Conservation (phyloP, 2,329 filamentous ascomycete species). For the Phialophora verrucosa region DNA sequence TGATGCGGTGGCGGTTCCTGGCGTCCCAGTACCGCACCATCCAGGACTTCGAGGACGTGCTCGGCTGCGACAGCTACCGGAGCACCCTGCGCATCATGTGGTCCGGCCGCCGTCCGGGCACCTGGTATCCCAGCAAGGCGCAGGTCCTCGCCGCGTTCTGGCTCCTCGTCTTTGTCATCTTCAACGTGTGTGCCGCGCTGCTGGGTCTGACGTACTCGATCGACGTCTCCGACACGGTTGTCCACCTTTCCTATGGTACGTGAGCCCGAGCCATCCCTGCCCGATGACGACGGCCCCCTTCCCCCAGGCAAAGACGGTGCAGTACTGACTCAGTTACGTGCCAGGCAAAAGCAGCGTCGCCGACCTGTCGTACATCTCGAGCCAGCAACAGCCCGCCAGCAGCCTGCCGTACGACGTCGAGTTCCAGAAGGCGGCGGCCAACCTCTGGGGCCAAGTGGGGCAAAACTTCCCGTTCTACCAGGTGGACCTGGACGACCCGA, state of each 20-base stretch:
- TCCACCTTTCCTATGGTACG: slow-evolving; percentile 17
- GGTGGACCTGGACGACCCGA: slow-evolving; percentile 46
- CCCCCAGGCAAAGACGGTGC: no score
- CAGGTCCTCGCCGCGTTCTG: slow-evolving; percentile 28
- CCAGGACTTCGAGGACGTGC: slow-evolving; percentile 31
- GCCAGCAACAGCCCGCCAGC: slow-evolving; percentile 5
- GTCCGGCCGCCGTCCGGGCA: slow-evolving; percentile 13
- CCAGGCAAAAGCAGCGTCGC: slow-evolving; percentile 22
- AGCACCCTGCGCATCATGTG: slow-evolving; percentile 27
- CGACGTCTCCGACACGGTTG: slow-evolving; percentile 23
- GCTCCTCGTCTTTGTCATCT: slow-evolving; percentile 28
- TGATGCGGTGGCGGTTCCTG: slow-evolving; percentile 35
- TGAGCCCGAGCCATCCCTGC: background rate
- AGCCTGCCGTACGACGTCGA: background rate
- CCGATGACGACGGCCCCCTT: no score
- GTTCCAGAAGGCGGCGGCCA: slow-evolving; percentile 27
- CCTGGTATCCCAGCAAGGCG: slow-evolving; percentile 22
- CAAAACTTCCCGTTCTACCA: slow-evolving; percentile 22
- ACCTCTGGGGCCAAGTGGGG: slow-evolving; percentile 31
- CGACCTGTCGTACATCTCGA: slow-evolving; percentile 24
- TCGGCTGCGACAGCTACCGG: slow-evolving; percentile 28
- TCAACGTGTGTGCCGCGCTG: slow-evolving; percentile 31
- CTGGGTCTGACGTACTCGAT: slow-evolving; percentile 36
- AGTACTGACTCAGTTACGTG: background rate
- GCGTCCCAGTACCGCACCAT: slow-evolving; percentile 28